Evolutionary conservation across 257 asterid species (phyloP).

Genomic region (Lithospermum erythrorhizon): DNA sequence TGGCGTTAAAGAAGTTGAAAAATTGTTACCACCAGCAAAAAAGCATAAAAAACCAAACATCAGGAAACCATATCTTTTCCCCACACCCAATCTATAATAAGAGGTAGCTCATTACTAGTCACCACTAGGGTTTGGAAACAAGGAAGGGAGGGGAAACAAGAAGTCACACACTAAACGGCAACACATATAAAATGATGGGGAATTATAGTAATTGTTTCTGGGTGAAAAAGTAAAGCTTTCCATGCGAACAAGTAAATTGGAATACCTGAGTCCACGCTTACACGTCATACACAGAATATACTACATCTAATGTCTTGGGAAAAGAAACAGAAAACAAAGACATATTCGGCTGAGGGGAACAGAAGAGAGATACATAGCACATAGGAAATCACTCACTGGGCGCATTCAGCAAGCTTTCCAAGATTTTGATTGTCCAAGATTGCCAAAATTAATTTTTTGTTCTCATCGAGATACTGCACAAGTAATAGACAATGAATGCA

Average conservation of each 20-base stretch:
- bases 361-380: background rate
- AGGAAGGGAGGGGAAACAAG: no score
- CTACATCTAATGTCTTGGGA: background rate
- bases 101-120: no score
- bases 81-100: no score
- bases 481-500: background rate
- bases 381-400: slow-evolving; percentile 54
- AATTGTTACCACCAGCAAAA: background rate
- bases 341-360: background rate
- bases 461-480: slow-evolving; percentile 89
- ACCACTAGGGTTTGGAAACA: no score
- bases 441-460: slow-evolving; percentile 86
- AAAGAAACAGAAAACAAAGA: slow-evolving; percentile 1
- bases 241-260: background rate
- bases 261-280: background rate
- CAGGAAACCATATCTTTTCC: background rate
- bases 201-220: no score
- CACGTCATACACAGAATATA: background rate
- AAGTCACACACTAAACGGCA: no score
- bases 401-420: slow-evolving; percentile 93
- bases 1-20: background rate
- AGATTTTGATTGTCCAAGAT: slow-evolving; percentile 89
- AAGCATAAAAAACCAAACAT: background rate
- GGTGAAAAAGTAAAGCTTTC: background rate
- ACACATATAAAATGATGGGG: no score